Evolutionary conservation across 2,329 filamentous ascomycete species (phyloP), one percentile per base, ranked within the genome.

Genomic region (Fusarium coffeatum): DNA sequence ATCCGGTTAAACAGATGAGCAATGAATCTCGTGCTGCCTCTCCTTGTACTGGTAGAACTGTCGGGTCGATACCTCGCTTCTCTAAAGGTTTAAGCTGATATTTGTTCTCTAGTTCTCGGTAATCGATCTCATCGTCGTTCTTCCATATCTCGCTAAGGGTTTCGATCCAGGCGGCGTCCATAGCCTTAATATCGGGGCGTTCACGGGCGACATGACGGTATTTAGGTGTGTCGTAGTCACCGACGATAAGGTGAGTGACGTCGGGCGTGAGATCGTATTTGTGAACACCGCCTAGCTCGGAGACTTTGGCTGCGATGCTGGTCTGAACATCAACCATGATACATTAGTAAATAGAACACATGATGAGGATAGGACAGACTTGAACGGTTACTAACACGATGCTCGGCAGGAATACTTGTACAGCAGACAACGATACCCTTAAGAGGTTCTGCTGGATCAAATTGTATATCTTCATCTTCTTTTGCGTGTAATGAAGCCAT

Each of bases 161-260:
- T 59, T 95, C 90, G 51, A 99, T 87, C 93, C 94, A 99, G 75
- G 88, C 87, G n/a, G 91, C 88, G 45, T 88, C 88, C 82, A 99
- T 90, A 51, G 94, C 90, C 77, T 89, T 90, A 76, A 99, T 90
- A 76, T 99, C 96, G 49, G 91, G 89, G 55, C 96, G 88, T 78
- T 95, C 92, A 77, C 91, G 93, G 56, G 95, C 96, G 76, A 98
- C 95, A 84, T 97, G 97, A 79, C 90, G 92, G 81, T 99, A 99
- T 80, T 99, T 99, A 51, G 92, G 89, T 1, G 95, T 98, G 78
- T 95, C 89, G 75, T 93, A 92, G 75, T 92, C 90, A 78, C 94
- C 96, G 66, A 97, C 93, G 68, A 99, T 88, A 48, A 99, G 89
- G 82, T 99, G 96, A 8, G 96, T 98, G 49, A 97, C 93, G 79